phyloP scores from a whole-genome alignment of 2,329 filamentous ascomycete genomes.

The Aspergillus quadrilineatus region DNA sequence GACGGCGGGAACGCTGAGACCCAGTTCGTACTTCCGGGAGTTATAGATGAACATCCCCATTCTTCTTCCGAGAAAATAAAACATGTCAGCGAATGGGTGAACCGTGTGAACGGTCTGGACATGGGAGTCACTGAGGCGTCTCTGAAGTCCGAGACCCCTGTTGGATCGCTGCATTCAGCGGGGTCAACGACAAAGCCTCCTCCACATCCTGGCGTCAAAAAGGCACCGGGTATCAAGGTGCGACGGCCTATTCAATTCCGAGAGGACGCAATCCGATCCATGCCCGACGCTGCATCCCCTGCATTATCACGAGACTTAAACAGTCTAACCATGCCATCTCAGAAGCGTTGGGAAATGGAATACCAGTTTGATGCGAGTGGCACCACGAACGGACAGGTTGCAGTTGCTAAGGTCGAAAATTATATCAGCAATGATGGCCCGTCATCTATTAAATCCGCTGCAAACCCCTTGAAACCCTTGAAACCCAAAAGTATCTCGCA shows the following conservation, averaged over 20 bases:
- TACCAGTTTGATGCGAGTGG: no score
- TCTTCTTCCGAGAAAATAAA: conserved; percentile 30
- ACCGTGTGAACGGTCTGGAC: conserved; percentile 18
- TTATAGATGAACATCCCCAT: conserved; percentile 22
- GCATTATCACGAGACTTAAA: no score
- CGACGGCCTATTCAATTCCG: conserved; percentile 13
- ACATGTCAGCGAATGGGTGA: conserved; percentile 32
- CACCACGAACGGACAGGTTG: no score
- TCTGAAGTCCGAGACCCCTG: background rate
- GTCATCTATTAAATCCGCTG: no score
- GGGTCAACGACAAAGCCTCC: background rate
- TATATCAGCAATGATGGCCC: no score
- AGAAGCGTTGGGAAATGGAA: no score
- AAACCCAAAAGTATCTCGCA: no score
- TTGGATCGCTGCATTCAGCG: background rate
- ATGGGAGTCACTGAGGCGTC: conserved; percentile 14
- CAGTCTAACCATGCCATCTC: no score
- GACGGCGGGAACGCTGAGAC: conserved; percentile 14
- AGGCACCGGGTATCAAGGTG: conserved; percentile 21
- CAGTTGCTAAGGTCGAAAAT: no score
- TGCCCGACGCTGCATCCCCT: no score
- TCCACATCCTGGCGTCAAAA: conserved; percentile 5
- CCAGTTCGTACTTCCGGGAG: conserved; percentile 1
- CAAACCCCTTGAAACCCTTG: no score
- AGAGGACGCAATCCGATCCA: background rate